Evolutionary conservation across 1,284 basidiomycete species (phyloP).

Genomic region (Anthracocystis panici-leucophaei): DNA sequence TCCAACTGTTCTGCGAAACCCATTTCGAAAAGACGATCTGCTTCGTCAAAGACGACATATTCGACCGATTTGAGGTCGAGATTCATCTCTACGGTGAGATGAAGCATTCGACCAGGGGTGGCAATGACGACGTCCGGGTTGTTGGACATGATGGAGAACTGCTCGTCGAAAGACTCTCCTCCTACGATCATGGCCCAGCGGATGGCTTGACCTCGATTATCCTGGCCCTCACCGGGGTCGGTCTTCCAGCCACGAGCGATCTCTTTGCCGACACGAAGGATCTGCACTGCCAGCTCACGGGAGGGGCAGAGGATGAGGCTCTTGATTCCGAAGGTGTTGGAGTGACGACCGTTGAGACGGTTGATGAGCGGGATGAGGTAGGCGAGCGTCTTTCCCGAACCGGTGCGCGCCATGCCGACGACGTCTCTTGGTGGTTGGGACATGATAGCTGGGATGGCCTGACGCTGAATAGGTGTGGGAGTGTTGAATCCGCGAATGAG

Average conservation of each 20-base stretch:
- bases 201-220: conserved; percentile 75
- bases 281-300: conserved; percentile 92
- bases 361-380: conserved; percentile 94
- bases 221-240: conserved; percentile 72
- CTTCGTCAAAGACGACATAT: conserved; percentile 97
- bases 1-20: conserved; percentile 92
- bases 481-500: conserved; percentile 92
- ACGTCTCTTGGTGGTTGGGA: conserved; percentile 89
- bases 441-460: conserved; percentile 87
- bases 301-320: conserved; percentile 91
- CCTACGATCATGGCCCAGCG: conserved; percentile 96
- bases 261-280: conserved; percentile 94
- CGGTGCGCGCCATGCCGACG: conserved; percentile 97
- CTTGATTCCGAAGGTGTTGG: conserved; percentile 83
- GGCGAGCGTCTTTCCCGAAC: conserved; percentile 96
- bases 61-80: conserved; percentile 88
- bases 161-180: conserved; percentile 93
- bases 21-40: conserved; percentile 96
- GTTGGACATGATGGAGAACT: conserved; percentile 93
- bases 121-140: conserved; percentile 82
- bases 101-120: conserved; percentile 94
- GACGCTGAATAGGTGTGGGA: conserved; percentile 95
- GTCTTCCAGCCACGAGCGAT: conserved; percentile 77
- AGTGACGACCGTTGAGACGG: conserved; percentile 83
- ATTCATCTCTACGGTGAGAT: conserved; percentile 96